phyloP scores from a whole-genome alignment of 345 rosid species.

The Gossypioides kirkii region DNA sequence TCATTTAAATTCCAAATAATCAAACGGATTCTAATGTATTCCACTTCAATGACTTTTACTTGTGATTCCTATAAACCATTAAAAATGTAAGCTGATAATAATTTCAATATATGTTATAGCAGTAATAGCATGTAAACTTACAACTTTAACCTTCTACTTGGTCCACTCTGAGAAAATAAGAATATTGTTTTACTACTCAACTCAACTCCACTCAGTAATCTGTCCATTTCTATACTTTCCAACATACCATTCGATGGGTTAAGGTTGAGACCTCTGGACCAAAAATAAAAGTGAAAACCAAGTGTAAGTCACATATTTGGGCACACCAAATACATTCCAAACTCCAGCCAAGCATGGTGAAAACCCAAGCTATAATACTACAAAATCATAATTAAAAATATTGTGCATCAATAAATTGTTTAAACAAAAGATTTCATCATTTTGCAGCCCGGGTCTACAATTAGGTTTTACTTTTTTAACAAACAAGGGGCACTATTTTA shows the following conservation, averaged over 20 bases:
- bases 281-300: not conserved
- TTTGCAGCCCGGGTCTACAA: not conserved
- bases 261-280: not conserved
- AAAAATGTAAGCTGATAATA: not conserved
- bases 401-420: not conserved
- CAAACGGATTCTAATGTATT: not conserved
- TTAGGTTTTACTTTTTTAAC: not conserved
- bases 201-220: not conserved
- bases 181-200: not conserved
- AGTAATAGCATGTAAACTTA: not conserved
- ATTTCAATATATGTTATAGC: not conserved
- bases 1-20: not conserved
- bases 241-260: not conserved
- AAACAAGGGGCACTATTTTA: not conserved
- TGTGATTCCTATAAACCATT: not conserved
- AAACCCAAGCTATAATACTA: not conserved
- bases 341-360: not conserved
- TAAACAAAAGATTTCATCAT: not conserved
- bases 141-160: not conserved
- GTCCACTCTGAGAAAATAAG: not conserved
- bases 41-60: not conserved
- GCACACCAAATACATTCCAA: not conserved
- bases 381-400: not conserved
- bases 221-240: not conserved
- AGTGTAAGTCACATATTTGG: not conserved